Conservation (phyloP, 495 filamentous ascomycete genomes). For the Talaromyces adpressus region DNA sequence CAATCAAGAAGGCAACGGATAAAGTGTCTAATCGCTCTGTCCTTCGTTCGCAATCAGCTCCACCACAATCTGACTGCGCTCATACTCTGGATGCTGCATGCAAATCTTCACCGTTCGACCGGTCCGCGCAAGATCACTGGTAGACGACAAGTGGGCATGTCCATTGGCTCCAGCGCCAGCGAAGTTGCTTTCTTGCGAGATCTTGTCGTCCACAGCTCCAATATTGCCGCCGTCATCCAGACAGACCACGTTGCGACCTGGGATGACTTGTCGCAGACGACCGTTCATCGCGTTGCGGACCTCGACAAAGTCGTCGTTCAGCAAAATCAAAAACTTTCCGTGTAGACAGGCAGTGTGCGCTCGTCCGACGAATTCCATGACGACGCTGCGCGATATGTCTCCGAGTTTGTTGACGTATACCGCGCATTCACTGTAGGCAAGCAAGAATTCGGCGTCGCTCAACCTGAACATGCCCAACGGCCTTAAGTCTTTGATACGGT, state of each 20-base stretch:
- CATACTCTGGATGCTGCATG: slow-evolving; percentile 86
- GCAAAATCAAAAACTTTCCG: slow-evolving; percentile 62
- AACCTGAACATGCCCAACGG: slow-evolving; percentile 96
- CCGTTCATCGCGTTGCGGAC: slow-evolving; percentile 96
- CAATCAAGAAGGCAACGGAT: neutral
- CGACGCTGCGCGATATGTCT: slow-evolving; percentile 82
- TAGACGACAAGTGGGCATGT: slow-evolving; percentile 6
- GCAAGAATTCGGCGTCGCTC: slow-evolving; percentile 83
- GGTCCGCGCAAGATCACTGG: slow-evolving; percentile 6
- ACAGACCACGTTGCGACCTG: slow-evolving; percentile 77
- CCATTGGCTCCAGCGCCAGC: slow-evolving; percentile 22
- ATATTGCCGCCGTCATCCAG: slow-evolving; percentile 74
- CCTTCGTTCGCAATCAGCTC: slow-evolving; percentile 93
- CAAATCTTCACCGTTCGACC: slow-evolving; percentile 78
- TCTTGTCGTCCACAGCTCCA: slow-evolving; percentile 23
- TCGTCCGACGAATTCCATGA: slow-evolving; percentile 96
- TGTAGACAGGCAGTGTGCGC: slow-evolving; percentile 82
- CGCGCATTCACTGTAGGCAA: slow-evolving; percentile 91
- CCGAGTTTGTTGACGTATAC: slow-evolving; percentile 98
- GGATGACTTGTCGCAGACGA: slow-evolving; percentile 85
- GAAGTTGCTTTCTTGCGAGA: slow-evolving; percentile 15
- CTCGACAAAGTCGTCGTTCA: slow-evolving; percentile 92
- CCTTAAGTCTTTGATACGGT: slow-evolving; percentile 68
- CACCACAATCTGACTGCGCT: slow-evolving; percentile 75
- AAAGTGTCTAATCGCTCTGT: slow-evolving; percentile 55